A percentile compares a stretch with the other conserved stretches of the same genome.
Conservation (phyloP, 306 rosid species). For the Oxytropis ochrocephala region DNA sequence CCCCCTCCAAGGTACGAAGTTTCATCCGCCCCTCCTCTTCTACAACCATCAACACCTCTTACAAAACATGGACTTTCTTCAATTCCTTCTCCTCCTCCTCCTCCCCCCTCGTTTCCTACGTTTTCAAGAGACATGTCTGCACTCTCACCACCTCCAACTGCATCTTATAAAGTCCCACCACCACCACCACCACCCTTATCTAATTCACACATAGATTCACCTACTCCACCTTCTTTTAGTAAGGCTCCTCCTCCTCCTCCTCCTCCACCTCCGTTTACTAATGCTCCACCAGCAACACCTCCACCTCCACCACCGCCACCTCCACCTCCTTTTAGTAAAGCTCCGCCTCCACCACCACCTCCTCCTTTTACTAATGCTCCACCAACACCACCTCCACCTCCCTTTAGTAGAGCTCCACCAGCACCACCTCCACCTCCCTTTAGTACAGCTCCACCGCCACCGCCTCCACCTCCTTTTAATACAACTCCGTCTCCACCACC, state of each 20-base stretch:
- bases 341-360: slow-evolving; percentile 42
- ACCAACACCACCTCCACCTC: not conserved
- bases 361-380: slow-evolving; percentile 18
- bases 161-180: slow-evolving; percentile 27
- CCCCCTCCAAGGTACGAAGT: slow-evolving; percentile 5
- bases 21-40: slow-evolving; percentile 10
- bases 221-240: slow-evolving; percentile 27
- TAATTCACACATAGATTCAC: not conserved
- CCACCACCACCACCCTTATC: slow-evolving; percentile 16
- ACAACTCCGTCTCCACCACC: slow-evolving; percentile 37
- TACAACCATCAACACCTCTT: not conserved
- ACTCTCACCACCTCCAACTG: slow-evolving; percentile 1
- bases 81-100: not conserved
- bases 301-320: slow-evolving; percentile 13
- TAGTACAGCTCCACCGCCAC: slow-evolving; percentile 15
- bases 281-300: slow-evolving; percentile 3
- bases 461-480: slow-evolving; percentile 21
- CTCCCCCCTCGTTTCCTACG: not conserved
- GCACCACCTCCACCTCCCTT: slow-evolving; percentile 7
- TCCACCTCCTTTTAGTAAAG: slow-evolving; percentile 21
- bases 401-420: not conserved
- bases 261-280: not conserved
- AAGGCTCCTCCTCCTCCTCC: slow-evolving; percentile 23
- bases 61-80: slow-evolving; percentile 10
- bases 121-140: not conserved